A percentile compares a stretch with the other conserved stretches of the same genome.
phyloP scores from a whole-genome alignment of 208 protist species.

The Trypanosoma scelopori region DNA sequence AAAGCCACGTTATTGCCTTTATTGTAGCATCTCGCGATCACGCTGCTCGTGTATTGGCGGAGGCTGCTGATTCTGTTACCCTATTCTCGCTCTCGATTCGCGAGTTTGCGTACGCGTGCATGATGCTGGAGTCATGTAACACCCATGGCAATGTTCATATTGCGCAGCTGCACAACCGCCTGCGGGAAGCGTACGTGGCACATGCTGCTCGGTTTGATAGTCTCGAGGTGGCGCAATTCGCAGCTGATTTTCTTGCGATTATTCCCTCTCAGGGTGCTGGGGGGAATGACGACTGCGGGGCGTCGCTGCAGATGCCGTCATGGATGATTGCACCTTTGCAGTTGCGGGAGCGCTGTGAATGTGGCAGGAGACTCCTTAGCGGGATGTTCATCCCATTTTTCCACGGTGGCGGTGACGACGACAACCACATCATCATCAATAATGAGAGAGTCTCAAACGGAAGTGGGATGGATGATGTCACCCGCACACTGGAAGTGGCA shows the following conservation, averaged over 20 bases:
- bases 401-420: not conserved
- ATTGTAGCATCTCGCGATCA: conserved; percentile 15
- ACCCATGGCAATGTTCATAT: not conserved
- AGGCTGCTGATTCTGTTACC: not conserved
- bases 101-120: conserved; percentile 11
- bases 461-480: not conserved
- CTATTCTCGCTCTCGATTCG: not conserved
- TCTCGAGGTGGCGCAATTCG: conserved; percentile 25
- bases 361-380: conserved; percentile 8
- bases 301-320: not conserved
- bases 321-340: conserved; percentile 27
- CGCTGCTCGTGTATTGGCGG: conserved; percentile 1
- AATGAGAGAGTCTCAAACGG: too few species aligned
- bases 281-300: not conserved
- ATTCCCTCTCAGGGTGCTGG: not conserved
- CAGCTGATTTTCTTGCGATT: conserved; percentile 2
- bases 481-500: conserved; percentile 7
- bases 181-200: conserved; percentile 5
- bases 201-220: conserved; percentile 15
- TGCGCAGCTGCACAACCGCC: not conserved
- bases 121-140: conserved; percentile 17
- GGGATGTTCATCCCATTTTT: conserved; percentile 20
- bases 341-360: conserved; percentile 9
- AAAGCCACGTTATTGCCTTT: conserved; percentile 7
- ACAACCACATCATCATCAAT: too few species aligned